Evolutionary conservation across 2,329 filamentous ascomycete species (phyloP).

Genomic region (Microdochium paspali): DNA sequence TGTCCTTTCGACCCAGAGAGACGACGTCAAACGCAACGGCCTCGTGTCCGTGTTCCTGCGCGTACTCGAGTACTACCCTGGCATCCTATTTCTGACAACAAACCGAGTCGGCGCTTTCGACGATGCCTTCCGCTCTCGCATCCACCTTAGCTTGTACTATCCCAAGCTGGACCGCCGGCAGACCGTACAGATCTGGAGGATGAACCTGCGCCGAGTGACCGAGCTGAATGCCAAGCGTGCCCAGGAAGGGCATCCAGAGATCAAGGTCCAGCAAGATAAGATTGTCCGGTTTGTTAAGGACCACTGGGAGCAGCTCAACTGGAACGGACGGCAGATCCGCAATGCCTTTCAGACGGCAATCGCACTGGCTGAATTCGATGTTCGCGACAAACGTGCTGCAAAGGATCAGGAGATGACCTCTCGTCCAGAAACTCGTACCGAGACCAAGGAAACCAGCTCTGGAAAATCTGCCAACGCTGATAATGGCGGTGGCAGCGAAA

Average conservation of each 20-base stretch:
- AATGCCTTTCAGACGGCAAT: not conserved
- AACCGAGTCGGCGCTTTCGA: not conserved
- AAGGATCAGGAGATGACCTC: too few species aligned
- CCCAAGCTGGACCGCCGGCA: not conserved
- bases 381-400: not conserved
- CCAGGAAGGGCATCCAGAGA: not conserved
- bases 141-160: not conserved
- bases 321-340: slow-evolving; percentile 1
- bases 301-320: not conserved
- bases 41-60: not conserved
- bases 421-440: too few species aligned
- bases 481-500: too few species aligned
- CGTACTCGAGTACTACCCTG: not conserved
- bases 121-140: not conserved
- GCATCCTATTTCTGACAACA: not conserved
- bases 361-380: not conserved
- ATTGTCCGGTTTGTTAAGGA: not conserved
- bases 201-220: not conserved
- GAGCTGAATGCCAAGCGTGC: not conserved
- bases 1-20: not conserved
- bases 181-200: not conserved
- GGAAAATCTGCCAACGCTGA: too few species aligned
- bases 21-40: not conserved
- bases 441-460: too few species aligned
- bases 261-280: not conserved